Base-by-base conservation (phyloP, 2,329 filamentous ascomycete genomes). In the Botrytis tulipae region DNA sequence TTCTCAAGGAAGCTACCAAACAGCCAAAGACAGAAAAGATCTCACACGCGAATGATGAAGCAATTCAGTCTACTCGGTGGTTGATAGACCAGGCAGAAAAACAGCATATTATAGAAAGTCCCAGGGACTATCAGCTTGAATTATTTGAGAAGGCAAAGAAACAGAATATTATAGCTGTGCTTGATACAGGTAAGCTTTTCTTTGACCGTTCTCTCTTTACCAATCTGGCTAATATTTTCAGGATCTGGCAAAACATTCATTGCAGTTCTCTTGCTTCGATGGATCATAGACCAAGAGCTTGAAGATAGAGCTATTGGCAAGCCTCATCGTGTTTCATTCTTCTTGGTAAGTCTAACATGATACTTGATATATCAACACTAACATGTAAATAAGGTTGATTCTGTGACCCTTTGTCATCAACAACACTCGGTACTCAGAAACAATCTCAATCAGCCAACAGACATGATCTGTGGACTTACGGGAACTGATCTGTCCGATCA, bases 191-290 rank as follows among this genome's bases (percentile, higher is more conserved):
- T 60, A 60, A 37, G 51, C 12, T 46, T n/a, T 61, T 9, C 5
- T 25, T 44, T 90, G 90, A 80, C 70, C 79, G 14, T 18, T 57
- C 69, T 14, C 69, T 46, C 18, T 10, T 25, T 20, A 40, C 44
- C 25, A n/a, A 40, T 12, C 12, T 14, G 29, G n/a, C 48, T 65
- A 73, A 72, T 32, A 5, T 14, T 46, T 40, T 29, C 32, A 72
- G 71, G 96, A 20, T 94, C 94, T 5, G 96, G 96, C 3, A 99
- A 99, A 83, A 99, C 96, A 0, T 85, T 98, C n/a, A 98, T 99
- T 78, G 95, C 96, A 0, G 94, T 93, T 1, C 86, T 98, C 4
- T 86, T 99, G 8, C 86, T 98, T 37, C 89, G 91, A 57, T 89
- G 97, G 81, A 87, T 89, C 16, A 86, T 98, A 44, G 89, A 94